A percentile compares a stretch with the other conserved stretches of the same genome.
phyloP scores from a whole-genome alignment of 2,329 filamentous ascomycete species.

The Exserohilum rostratum region DNA sequence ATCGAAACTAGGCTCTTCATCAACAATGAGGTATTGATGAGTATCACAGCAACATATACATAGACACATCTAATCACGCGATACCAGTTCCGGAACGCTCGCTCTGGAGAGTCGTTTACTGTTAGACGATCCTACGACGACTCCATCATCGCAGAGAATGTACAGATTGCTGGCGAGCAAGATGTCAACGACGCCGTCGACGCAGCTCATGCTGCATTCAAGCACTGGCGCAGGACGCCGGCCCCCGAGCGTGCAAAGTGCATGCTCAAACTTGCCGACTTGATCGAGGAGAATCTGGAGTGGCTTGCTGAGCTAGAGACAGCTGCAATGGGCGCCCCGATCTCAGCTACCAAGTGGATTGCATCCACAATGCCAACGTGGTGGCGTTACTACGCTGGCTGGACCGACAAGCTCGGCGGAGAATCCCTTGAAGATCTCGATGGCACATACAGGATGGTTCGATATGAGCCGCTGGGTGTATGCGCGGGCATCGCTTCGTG shows the following conservation, averaged over 20 bases:
- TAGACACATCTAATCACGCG: background rate
- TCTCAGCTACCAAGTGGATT: slow-evolving; percentile 14
- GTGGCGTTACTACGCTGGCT: slow-evolving; percentile 37
- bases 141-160: background rate
- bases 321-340: slow-evolving; percentile 1
- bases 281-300: background rate
- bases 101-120: background rate
- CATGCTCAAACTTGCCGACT: slow-evolving; percentile 1
- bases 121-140: background rate
- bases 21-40: background rate
- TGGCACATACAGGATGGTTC: slow-evolving; percentile 37
- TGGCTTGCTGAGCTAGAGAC: background rate
- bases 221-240: background rate
- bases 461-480: slow-evolving; percentile 50
- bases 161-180: background rate
- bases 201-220: background rate
- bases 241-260: background rate
- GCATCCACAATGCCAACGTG: slow-evolving; percentile 35
- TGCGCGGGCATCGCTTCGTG: slow-evolving; percentile 49
- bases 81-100: background rate
- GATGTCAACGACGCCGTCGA: background rate
- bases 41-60: background rate
- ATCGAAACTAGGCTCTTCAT: background rate
- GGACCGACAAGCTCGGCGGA: slow-evolving; percentile 44
- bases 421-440: slow-evolving; percentile 53